Conservation (phyloP, 2,329 filamentous ascomycete species). For the Phaeosphaeria sp. region DNA sequence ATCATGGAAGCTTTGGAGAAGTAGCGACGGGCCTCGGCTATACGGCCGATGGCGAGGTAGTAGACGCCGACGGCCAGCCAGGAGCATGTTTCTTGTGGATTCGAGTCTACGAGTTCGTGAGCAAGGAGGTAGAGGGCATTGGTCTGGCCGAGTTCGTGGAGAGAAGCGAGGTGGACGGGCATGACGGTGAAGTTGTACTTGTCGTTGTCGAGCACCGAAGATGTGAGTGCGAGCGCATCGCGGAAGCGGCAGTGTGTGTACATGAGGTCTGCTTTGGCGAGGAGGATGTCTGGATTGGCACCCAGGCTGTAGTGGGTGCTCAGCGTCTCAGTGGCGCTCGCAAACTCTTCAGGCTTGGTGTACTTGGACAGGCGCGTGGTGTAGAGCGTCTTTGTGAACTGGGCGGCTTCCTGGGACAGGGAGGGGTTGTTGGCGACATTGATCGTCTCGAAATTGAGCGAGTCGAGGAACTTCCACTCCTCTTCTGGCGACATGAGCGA, state of each 20-base stretch:
- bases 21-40: constrained; percentile 91
- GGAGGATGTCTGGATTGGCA: constrained; percentile 85
- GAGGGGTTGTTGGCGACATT: constrained; percentile 69
- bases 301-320: constrained; percentile 91
- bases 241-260: constrained; percentile 95
- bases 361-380: constrained; percentile 96
- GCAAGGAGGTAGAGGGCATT: constrained; percentile 91
- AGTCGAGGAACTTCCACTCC: constrained; percentile 87
- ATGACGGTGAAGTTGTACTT: constrained; percentile 90
- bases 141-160: constrained; percentile 85
- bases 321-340: constrained; percentile 84
- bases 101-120: constrained; percentile 89
- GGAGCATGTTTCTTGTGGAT: constrained; percentile 87
- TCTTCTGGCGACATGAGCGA: constrained; percentile 87
- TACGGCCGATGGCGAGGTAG: constrained; percentile 87
- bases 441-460: constrained; percentile 88
- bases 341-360: constrained; percentile 82
- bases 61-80: constrained; percentile 96
- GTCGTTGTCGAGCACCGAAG: constrained; percentile 79
- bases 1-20: constrained; percentile 98
- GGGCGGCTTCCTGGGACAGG: constrained; percentile 81
- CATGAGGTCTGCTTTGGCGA: constrained; percentile 87
- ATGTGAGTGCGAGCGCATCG: constrained; percentile 84
- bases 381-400: constrained; percentile 96
- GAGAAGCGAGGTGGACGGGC: constrained; percentile 87